These are phyloP conservation scores for Conoideocrella luteorostrata DNA, from an alignment of 2,329 filamentous ascomycete genomes.

Conservation along the genomic window DNA sequence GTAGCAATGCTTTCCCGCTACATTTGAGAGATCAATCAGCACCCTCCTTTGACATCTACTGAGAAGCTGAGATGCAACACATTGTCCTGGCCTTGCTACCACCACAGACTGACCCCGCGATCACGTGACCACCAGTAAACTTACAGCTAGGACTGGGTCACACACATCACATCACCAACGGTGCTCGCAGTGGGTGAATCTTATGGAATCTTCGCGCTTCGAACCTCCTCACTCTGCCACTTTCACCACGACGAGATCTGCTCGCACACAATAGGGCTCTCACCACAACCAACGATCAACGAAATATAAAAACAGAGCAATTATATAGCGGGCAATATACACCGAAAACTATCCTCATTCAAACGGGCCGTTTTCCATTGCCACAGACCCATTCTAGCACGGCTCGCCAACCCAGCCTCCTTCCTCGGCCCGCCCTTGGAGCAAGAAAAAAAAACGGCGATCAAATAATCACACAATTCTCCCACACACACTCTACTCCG, in stretches of 20 bases:
- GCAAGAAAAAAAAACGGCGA: slow-evolving; percentile 3
- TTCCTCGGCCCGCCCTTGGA: neutral
- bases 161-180: slow-evolving; percentile 25
- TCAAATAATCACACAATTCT: neutral
- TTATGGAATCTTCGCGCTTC: slow-evolving; percentile 6
- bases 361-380: slow-evolving; percentile 7
- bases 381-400: slow-evolving; percentile 2
- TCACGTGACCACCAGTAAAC: slow-evolving; percentile 26
- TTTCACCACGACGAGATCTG: slow-evolving; percentile 7
- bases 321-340: too few relatives aligned
- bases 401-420: slow-evolving; percentile 5
- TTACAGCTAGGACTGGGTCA: slow-evolving; percentile 17
- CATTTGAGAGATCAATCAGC: too few relatives aligned
- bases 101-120: slow-evolving; percentile 20
- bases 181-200: slow-evolving; percentile 3
- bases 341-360: neutral
- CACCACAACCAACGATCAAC: slow-evolving; percentile 13
- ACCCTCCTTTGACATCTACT: too few relatives aligned
- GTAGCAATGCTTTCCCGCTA: too few relatives aligned
- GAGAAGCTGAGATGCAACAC: too few relatives aligned
- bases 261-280: slow-evolving; percentile 13
- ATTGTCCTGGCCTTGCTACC: neutral
- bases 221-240: slow-evolving; percentile 4
- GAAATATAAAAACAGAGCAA: too few relatives aligned
- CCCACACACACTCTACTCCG: neutral